phyloP scores from a whole-genome alignment of 2,329 filamentous ascomycete genomes.

The Cordyceps fumosorosea region DNA sequence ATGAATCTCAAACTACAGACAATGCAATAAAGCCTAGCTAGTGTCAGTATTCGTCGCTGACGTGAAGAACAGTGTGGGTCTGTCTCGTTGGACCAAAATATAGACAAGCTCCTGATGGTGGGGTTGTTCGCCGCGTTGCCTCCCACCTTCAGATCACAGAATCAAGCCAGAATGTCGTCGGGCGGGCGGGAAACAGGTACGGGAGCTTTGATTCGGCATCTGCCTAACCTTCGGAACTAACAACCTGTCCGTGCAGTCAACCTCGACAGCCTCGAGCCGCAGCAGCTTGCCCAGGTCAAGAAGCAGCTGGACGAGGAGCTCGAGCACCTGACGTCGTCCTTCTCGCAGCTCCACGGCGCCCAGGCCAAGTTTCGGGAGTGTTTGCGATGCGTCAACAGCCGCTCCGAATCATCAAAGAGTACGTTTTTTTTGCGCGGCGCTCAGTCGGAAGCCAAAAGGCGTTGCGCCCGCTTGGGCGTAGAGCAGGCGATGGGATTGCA shows the following conservation, averaged over 20 bases:
- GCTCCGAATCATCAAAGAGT: constrained; percentile 20
- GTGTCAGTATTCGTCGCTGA: neutral
- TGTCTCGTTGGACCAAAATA: neutral
- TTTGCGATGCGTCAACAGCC: constrained; percentile 61
- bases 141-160: neutral
- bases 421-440: neutral
- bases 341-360: constrained; percentile 80
- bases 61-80: neutral
- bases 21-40: neutral
- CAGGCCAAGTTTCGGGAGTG: constrained; percentile 92
- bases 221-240: neutral
- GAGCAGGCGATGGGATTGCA: too few relatives aligned
- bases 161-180: constrained; percentile 8
- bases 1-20: neutral
- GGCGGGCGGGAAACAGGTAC: constrained; percentile 11
- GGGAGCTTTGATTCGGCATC: neutral
- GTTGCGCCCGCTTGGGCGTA: too few relatives aligned
- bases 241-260: constrained; percentile 36
- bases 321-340: constrained; percentile 85
- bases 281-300: constrained; percentile 87
- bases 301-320: constrained; percentile 95
- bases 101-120: constrained; percentile 6
- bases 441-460: neutral
- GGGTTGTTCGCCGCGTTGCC: neutral
- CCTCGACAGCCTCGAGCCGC: constrained; percentile 69